Evolutionary conservation across 345 rosid species (phyloP).

Genomic region (Murraya koenigii): DNA sequence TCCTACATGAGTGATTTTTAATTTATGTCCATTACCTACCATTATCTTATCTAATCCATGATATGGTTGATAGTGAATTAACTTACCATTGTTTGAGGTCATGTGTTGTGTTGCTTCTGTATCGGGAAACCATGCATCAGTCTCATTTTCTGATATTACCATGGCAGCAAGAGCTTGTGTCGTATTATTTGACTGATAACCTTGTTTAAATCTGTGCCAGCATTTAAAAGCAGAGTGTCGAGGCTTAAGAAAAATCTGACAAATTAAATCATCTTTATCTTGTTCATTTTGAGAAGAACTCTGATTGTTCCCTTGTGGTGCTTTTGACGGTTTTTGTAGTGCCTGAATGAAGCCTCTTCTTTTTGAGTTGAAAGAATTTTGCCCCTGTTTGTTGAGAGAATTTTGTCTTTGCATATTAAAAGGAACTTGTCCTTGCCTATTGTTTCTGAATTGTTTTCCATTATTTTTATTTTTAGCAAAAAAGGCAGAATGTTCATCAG

Average conservation of each 20-base stretch:
- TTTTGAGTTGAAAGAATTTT: not conserved
- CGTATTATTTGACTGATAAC: not conserved
- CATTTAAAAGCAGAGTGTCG: not conserved
- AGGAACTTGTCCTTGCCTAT: no score
- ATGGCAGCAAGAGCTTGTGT: not conserved
- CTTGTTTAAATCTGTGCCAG: not conserved
- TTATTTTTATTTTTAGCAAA: no score
- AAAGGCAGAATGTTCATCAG: no score
- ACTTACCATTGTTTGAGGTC: not conserved
- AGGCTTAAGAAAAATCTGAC: not conserved
- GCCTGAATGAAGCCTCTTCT: not conserved
- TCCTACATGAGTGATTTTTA: not conserved
- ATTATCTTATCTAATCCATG: not conserved
- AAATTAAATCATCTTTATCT: not conserved
- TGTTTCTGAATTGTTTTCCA: no score
- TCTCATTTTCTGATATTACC: not conserved
- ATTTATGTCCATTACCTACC: not conserved
- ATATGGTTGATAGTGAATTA: not conserved
- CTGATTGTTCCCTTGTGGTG: not conserved
- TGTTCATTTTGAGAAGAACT: not conserved
- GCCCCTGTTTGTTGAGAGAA: no score
- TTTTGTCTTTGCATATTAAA: no score
- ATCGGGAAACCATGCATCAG: not conserved
- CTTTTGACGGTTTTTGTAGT: not conserved
- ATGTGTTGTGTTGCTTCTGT: not conserved